Evolutionary conservation across 257 asterid genomes (phyloP).

Genomic region (Nicotiana undulata): DNA sequence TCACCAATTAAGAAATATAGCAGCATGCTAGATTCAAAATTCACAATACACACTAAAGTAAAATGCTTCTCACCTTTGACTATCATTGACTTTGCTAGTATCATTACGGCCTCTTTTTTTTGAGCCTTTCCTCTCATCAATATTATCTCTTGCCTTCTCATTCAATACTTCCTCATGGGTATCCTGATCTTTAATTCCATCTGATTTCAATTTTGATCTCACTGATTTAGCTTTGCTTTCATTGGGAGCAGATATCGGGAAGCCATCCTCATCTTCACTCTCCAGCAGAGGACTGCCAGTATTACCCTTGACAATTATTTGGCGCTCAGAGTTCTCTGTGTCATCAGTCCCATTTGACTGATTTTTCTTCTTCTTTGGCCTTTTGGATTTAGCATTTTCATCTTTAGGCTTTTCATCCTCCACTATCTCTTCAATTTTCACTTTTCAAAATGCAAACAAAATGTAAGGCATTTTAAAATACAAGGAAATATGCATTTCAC

Average conservation of each 20-base stretch:
- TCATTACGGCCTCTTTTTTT: slow-evolving; percentile 51
- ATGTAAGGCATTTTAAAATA: neutral
- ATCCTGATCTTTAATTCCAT: slow-evolving; percentile 16
- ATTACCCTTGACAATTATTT: slow-evolving; percentile 41
- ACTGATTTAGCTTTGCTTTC: slow-evolving; percentile 21
- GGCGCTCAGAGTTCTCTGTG: slow-evolving; percentile 31
- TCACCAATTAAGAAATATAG: neutral
- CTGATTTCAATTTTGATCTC: slow-evolving; percentile 16
- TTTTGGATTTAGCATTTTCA: slow-evolving; percentile 34
- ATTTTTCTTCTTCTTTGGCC: slow-evolving; percentile 48
- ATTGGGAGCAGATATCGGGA: slow-evolving; percentile 42
- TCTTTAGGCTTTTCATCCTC: slow-evolving; percentile 53
- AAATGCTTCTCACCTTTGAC: slow-evolving; percentile 36
- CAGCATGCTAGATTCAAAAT: neutral
- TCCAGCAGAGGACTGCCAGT: slow-evolving; percentile 36
- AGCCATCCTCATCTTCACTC: slow-evolving; percentile 96
- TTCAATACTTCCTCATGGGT: slow-evolving; percentile 23
- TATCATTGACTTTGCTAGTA: slow-evolving; percentile 31
- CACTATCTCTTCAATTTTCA: slow-evolving; percentile 81
- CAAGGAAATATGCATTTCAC: neutral
- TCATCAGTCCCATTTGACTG: slow-evolving; percentile 21
- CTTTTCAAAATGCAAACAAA: slow-evolving; percentile 25
- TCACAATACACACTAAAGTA: neutral
- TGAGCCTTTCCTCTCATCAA: slow-evolving; percentile 22
- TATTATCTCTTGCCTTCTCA: slow-evolving; percentile 28